Conservation (phyloP, 768 basidiomycete genomes). For the Grammothele lineata region DNA sequence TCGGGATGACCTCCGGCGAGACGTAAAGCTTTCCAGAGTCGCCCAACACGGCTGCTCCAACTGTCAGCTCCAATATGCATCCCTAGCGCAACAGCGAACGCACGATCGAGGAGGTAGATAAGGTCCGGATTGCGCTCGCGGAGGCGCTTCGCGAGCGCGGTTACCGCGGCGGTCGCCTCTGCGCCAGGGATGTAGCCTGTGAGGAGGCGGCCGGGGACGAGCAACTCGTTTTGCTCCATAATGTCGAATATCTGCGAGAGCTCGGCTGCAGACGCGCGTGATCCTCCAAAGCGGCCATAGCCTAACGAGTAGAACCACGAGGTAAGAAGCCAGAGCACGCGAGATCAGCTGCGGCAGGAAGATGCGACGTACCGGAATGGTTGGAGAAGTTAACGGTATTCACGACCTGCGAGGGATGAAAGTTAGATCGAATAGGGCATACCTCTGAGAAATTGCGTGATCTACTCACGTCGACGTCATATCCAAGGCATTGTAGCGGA, state of each 20-base stretch:
- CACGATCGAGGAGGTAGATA: slow-evolving; percentile 91
- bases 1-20: slow-evolving; percentile 77
- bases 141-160: slow-evolving; percentile 56
- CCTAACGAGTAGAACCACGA: too few species aligned
- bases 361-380: slow-evolving; percentile 63
- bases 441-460: slow-evolving; percentile 9
- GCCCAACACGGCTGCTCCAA: slow-evolving; percentile 81
- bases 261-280: slow-evolving; percentile 73
- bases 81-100: slow-evolving; percentile 33
- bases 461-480: slow-evolving; percentile 84
- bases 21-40: slow-evolving; percentile 90
- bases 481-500: slow-evolving; percentile 82
- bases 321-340: too few species aligned
- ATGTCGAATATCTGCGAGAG: slow-evolving; percentile 68
- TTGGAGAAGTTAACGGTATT: slow-evolving; percentile 96
- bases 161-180: slow-evolving; percentile 66
- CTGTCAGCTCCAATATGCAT: neutral
- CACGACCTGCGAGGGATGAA: slow-evolving; percentile 47
- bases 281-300: slow-evolving; percentile 78
- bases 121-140: slow-evolving; percentile 53
- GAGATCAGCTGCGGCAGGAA: too few species aligned
- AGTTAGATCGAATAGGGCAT: neutral
- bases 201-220: slow-evolving; percentile 67
- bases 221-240: slow-evolving; percentile 73
- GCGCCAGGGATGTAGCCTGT: slow-evolving; percentile 92